phyloP scores from a whole-genome alignment of 768 basidiomycete species.

The Coprinellus micaceus region DNA sequence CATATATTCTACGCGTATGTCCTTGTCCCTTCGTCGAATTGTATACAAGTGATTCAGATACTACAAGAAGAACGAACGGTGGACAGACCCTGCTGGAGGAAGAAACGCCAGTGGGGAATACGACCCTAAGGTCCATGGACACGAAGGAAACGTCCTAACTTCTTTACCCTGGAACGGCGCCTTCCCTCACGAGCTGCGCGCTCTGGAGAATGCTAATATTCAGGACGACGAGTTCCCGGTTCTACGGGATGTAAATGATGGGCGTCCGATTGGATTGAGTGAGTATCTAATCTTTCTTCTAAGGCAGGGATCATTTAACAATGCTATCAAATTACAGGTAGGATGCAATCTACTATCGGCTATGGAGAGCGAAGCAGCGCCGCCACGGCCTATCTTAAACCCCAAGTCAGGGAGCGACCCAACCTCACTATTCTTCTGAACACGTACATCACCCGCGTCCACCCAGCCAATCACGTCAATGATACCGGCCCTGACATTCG shows the following conservation, averaged over 20 bases:
- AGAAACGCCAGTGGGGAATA: slow-evolving; percentile 23
- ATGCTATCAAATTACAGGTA: slow-evolving; percentile 9
- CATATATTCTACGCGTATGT: slow-evolving; percentile 18
- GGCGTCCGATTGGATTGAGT: slow-evolving; percentile 13
- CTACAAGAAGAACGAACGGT: slow-evolving; percentile 19
- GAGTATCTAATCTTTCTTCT: background rate
- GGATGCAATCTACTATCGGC: slow-evolving; percentile 22
- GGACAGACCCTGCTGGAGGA: slow-evolving; percentile 25
- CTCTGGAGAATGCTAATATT: slow-evolving; percentile 27
- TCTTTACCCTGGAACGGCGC: slow-evolving; percentile 25
- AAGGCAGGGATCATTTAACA: background rate
- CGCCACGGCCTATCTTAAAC: slow-evolving; percentile 20
- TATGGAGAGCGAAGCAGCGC: slow-evolving; percentile 22
- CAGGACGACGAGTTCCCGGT: slow-evolving; percentile 10
- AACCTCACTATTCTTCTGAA: slow-evolving; percentile 24
- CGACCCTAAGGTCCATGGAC: slow-evolving; percentile 6
- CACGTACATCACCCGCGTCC: slow-evolving; percentile 8
- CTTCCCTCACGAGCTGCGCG: slow-evolving; percentile 24
- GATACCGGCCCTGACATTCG: background rate
- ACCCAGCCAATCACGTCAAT: background rate
- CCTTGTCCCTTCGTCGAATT: background rate
- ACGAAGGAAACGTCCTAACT: slow-evolving; percentile 11
- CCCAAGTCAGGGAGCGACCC: slow-evolving; percentile 16
- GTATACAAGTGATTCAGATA: background rate
- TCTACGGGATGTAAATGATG: slow-evolving; percentile 10